These are phyloP conservation scores for Penicillium concentricum DNA, from an alignment of 2,329 filamentous ascomycete genomes.

Conservation along the genomic window DNA sequence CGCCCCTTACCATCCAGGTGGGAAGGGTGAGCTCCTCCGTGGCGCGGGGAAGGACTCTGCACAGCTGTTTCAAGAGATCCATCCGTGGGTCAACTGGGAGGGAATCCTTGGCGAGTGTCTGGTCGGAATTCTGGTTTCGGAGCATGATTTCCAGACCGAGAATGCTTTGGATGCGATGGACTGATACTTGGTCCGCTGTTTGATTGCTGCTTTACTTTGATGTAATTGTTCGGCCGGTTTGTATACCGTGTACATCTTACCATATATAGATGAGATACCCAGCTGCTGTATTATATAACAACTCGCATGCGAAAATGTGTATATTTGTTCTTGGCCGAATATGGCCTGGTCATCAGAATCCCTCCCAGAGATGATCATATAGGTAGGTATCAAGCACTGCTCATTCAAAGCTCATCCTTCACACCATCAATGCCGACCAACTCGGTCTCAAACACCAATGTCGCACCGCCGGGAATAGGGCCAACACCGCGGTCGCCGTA, in stretches of 20 bases:
- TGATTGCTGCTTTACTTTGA: background rate
- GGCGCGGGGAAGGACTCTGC: slow-evolving; percentile 66
- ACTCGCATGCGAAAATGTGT: background rate
- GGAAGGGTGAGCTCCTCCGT: slow-evolving; percentile 59
- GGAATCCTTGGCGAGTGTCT: slow-evolving; percentile 62
- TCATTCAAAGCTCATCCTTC: slow-evolving; percentile 46
- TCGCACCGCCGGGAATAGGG: slow-evolving; percentile 79
- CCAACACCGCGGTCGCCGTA: slow-evolving; percentile 77
- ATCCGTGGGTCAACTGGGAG: slow-evolving; percentile 70
- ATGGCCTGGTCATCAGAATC: background rate
- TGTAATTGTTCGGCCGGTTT: background rate
- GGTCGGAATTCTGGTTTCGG: slow-evolving; percentile 60
- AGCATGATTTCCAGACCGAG: slow-evolving; percentile 45
- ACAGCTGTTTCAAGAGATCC: slow-evolving; percentile 62
- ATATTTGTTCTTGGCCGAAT: background rate
- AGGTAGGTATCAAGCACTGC: background rate
- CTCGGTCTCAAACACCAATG: slow-evolving; percentile 89
- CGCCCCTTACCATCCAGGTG: slow-evolving; percentile 85
- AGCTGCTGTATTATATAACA: slow-evolving; percentile 3
- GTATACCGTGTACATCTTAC: slow-evolving; percentile 9
- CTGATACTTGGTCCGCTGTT: slow-evolving; percentile 35
- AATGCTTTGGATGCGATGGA: slow-evolving; percentile 60
- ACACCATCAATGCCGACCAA: slow-evolving; percentile 80
- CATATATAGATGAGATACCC: slow-evolving; percentile 20
- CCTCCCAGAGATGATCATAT: background rate